Conservation (phyloP, 2,329 filamentous ascomycete species). For the Xylaria arbuscula region DNA sequence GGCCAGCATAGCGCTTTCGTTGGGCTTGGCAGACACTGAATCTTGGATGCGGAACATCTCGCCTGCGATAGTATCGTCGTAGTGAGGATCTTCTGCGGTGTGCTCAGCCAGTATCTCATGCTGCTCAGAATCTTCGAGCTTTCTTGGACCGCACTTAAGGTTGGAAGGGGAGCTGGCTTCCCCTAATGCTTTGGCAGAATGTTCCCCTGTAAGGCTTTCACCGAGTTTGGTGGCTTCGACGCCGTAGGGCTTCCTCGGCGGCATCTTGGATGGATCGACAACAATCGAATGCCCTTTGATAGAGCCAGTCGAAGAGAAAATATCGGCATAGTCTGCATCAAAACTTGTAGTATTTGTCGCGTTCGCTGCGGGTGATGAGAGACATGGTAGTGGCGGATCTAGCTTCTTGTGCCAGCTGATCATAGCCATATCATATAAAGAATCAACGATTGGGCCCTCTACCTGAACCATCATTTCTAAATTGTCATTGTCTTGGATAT, state of each 20-base stretch:
- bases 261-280: conserved; percentile 46
- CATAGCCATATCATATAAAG: conserved; percentile 78
- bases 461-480: conserved; percentile 83
- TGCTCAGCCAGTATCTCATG: conserved; percentile 58
- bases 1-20: conserved; percentile 67
- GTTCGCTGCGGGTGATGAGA: conserved; percentile 60
- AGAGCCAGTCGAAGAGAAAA: conserved; percentile 48
- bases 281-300: conserved; percentile 48
- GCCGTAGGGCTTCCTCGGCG: conserved; percentile 29
- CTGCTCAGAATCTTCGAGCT: background rate
- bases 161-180: background rate
- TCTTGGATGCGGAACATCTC: conserved; percentile 73
- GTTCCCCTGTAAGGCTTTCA: too few relatives aligned
- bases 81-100: conserved; percentile 69
- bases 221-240: conserved; percentile 1
- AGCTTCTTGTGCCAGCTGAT: conserved; percentile 76
- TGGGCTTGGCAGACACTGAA: conserved; percentile 59
- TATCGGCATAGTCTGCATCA: conserved; percentile 40
- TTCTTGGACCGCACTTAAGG: background rate
- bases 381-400: conserved; percentile 68
- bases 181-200: background rate
- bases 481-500: conserved; percentile 82
- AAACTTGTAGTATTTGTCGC: conserved; percentile 46
- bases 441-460: conserved; percentile 81
- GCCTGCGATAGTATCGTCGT: conserved; percentile 68